Evolutionary conservation across 257 asterid species (phyloP).

Genomic region (Paulownia fortunei): DNA sequence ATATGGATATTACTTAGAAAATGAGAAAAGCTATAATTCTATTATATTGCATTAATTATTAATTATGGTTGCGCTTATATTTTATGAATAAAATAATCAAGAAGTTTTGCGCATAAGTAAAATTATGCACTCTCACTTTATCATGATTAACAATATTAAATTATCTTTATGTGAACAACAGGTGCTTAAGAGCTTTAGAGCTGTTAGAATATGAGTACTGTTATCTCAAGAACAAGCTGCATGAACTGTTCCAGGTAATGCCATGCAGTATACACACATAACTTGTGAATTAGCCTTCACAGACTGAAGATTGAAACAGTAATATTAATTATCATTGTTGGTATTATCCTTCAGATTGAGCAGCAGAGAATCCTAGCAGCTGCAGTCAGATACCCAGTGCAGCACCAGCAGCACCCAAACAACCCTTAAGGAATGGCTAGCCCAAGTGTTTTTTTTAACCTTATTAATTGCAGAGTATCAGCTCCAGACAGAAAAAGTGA

Average conservation of each 20-base stretch:
- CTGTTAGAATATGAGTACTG: conserved; percentile 82
- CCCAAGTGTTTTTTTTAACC: background rate
- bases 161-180: conserved; percentile 26
- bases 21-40: too few species aligned
- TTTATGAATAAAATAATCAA: too few species aligned
- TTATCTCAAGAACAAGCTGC: conserved; percentile 88
- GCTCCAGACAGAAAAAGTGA: conserved; percentile 17
- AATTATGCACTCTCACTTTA: background rate
- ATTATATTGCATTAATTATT: too few species aligned
- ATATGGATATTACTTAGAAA: background rate
- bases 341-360: conserved; percentile 63
- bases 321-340: too few species aligned
- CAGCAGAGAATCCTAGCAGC: conserved; percentile 84
- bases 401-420: conserved; percentile 37
- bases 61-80: too few species aligned
- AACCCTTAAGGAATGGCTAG: conserved; percentile 18
- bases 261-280: background rate
- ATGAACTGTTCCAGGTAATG: conserved; percentile 79
- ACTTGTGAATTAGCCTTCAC: too few species aligned
- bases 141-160: background rate
- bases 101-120: background rate
- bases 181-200: conserved; percentile 89
- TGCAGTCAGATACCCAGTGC: conserved; percentile 73
- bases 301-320: too few species aligned
- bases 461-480: background rate